A percentile compares a stretch with the other conserved stretches of the same genome.
Conservation (phyloP, 1,139 yeast genomes). For the Diutina scorzettiae region DNA sequence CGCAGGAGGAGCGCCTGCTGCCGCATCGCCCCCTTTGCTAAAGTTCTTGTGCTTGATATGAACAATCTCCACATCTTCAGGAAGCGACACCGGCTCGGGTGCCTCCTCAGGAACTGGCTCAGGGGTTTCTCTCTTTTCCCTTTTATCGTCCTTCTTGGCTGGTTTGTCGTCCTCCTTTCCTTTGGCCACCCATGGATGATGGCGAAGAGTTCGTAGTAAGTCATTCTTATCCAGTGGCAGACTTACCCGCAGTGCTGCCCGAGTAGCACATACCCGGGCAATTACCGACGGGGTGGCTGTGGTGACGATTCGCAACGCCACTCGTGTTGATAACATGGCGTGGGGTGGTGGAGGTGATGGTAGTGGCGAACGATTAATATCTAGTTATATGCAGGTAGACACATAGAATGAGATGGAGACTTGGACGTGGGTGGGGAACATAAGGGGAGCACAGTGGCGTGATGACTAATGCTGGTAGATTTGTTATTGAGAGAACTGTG, state of each 20-base stretch:
- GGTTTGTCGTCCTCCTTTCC: neutral
- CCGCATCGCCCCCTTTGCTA: neutral
- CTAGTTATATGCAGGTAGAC: too few species aligned
- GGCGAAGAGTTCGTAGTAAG: neutral
- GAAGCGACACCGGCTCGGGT: neutral
- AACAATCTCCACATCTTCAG: neutral
- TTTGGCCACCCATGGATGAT: neutral
- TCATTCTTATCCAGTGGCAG: neutral
- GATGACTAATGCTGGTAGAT: too few species aligned
- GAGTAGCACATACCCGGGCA: neutral
- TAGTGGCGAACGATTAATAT: too few species aligned
- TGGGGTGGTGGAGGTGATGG: neutral
- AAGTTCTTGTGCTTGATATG: neutral
- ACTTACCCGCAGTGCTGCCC: neutral
- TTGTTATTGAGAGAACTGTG: too few species aligned
- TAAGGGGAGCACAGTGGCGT: too few species aligned
- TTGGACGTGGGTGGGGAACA: too few species aligned
- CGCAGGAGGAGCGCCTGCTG: neutral
- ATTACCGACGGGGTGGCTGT: neutral
- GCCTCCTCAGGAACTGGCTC: neutral
- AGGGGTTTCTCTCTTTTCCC: neutral
- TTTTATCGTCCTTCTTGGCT: neutral
- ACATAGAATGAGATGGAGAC: too few species aligned
- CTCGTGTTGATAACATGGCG: neutral
- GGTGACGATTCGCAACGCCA: slow-evolving; percentile 3